Evolutionary conservation across 106 monocot genomes (phyloP).

Genomic region (Acanthochlamys bracteata): DNA sequence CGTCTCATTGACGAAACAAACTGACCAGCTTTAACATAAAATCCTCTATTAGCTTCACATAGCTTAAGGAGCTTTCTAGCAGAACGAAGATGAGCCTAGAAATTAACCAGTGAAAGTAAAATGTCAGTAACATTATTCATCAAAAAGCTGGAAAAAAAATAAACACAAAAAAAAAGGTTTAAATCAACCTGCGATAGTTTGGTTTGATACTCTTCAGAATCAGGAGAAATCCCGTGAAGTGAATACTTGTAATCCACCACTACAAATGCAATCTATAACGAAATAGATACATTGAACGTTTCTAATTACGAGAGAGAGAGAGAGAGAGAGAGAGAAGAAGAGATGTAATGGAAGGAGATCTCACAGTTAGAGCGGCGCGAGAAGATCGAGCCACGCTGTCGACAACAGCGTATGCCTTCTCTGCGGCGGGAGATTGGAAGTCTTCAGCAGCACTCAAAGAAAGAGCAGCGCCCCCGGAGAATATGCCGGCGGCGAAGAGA

Average conservation of each 20-base stretch:
- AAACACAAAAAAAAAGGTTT: not conserved
- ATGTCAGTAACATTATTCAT: not conserved
- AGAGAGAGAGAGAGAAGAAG: not conserved
- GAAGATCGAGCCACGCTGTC: slow-evolving; percentile 59
- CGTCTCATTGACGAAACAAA: slow-evolving; percentile 85
- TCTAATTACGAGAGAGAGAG: too few species aligned
- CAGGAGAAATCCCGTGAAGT: slow-evolving; percentile 30
- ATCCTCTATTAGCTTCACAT: slow-evolving; percentile 88
- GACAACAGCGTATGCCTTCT: slow-evolving; percentile 21
- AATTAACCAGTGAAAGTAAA: not conserved
- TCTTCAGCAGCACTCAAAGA: slow-evolving; percentile 11
- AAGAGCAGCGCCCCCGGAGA: slow-evolving; percentile 23
- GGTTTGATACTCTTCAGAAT: slow-evolving; percentile 34
- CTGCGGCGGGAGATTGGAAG: slow-evolving; percentile 13
- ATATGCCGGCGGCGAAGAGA: slow-evolving; percentile 40
- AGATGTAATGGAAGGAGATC: not conserved
- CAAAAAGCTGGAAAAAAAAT: not conserved
- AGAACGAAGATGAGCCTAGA: slow-evolving; percentile 78
- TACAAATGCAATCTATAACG: slow-evolving; percentile 49
- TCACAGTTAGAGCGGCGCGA: slow-evolving; percentile 66
- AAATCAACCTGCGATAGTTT: slow-evolving; percentile 56
- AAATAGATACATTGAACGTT: not conserved
- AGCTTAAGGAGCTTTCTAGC: slow-evolving; percentile 75
- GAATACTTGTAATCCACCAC: slow-evolving; percentile 76
- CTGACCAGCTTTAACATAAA: slow-evolving; percentile 98